phyloP scores from a whole-genome alignment of 108 stramenopile species.

The Chaetoceros muelleri region DNA sequence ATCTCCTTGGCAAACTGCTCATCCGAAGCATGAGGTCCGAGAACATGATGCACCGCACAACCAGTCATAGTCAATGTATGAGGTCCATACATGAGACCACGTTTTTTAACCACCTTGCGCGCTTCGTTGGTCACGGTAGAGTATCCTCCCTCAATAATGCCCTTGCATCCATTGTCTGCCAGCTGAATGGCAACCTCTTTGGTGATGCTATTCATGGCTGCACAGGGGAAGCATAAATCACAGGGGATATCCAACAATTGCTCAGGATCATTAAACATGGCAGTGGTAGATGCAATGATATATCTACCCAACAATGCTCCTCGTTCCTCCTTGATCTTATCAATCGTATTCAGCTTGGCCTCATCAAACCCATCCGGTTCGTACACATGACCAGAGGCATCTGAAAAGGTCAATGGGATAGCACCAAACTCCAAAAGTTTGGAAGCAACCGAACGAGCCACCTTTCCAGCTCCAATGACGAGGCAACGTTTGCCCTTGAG shows the following conservation, averaged over 20 bases:
- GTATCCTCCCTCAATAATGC: conserved; percentile 88
- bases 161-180: conserved; percentile 86
- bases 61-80: conserved; percentile 84
- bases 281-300: conserved; percentile 77
- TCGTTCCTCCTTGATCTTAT: conserved; percentile 89
- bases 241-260: conserved; percentile 76
- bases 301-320: conserved; percentile 88
- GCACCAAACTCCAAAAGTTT: conserved; percentile 92
- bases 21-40: conserved; percentile 64
- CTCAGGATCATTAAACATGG: conserved; percentile 79
- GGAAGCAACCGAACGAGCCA: conserved; percentile 83
- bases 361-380: conserved; percentile 91
- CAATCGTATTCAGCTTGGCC: conserved; percentile 78
- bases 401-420: conserved; percentile 88
- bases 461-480: conserved; percentile 89
- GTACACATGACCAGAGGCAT: conserved; percentile 89
- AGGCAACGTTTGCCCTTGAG: conserved; percentile 91
- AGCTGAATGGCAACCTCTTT: conserved; percentile 53
- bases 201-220: conserved; percentile 67
- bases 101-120: conserved; percentile 67
- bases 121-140: conserved; percentile 61
- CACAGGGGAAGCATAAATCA: conserved; percentile 92
- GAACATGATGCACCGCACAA: conserved; percentile 60
- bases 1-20: conserved; percentile 65
- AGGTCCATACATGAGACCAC: conserved; percentile 85